phyloP scores from a whole-genome alignment of 2,329 filamentous ascomycete species.

The Pseudopithomyces maydicus region DNA sequence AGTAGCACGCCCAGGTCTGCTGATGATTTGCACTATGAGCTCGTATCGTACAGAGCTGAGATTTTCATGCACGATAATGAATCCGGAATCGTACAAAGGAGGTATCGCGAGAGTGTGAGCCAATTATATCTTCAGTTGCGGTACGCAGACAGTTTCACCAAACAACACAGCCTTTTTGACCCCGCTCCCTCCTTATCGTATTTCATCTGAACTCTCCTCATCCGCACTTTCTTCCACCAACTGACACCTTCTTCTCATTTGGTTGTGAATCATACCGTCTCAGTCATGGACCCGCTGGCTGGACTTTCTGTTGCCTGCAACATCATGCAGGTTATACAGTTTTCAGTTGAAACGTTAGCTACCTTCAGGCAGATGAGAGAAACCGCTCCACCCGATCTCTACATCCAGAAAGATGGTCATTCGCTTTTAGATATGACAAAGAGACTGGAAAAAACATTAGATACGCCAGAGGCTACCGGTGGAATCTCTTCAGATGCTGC shows the following conservation, averaged over 20 bases:
- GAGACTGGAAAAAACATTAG: neutral
- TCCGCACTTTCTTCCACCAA: no score
- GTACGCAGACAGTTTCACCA: no score
- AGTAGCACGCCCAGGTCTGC: no score
- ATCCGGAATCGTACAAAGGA: no score
- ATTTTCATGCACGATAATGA: no score
- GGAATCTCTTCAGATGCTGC: neutral
- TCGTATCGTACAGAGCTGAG: no score
- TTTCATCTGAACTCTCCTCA: no score
- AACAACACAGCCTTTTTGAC: no score
- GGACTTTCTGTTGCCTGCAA: slow-evolving; percentile 3
- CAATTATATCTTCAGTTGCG: no score
- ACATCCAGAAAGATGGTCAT: neutral
- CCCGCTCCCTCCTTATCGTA: no score
- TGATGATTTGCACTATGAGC: no score
- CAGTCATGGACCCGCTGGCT: slow-evolving; percentile 4
- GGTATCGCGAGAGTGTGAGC: no score
- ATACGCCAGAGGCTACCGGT: neutral
- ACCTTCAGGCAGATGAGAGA: neutral
- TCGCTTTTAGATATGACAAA: neutral
- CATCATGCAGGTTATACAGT: slow-evolving; percentile 6
- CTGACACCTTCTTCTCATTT: neutral
- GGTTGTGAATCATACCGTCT: neutral
- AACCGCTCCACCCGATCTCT: neutral
- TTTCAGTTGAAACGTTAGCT: neutral